phyloP scores from a whole-genome alignment of 495 filamentous ascomycete genomes.

The Penicillium antarcticum region DNA sequence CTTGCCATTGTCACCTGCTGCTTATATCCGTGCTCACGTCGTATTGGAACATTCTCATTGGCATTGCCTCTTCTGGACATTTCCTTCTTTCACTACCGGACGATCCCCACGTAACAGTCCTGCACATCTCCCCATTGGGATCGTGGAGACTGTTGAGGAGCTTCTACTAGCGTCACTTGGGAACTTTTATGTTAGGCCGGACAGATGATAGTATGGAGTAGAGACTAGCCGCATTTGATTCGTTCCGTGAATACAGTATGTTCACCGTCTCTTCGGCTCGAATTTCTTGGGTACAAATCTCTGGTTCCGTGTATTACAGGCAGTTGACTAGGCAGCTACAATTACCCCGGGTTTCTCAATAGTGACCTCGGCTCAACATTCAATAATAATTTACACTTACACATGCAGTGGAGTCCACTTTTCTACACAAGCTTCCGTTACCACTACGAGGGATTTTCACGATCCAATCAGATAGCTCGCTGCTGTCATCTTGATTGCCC shows the following conservation, averaged over 20 bases:
- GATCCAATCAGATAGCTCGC: slow-evolving; percentile 14
- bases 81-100: not conserved
- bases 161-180: slow-evolving; percentile 2
- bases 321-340: not conserved
- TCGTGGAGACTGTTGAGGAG: slow-evolving; percentile 3
- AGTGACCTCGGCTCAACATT: slow-evolving; percentile 3
- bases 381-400: not conserved
- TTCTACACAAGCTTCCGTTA: slow-evolving; percentile 8
- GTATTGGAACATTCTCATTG: not conserved
- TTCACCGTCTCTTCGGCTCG: not conserved
- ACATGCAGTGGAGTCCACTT: not conserved
- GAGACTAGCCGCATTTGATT: not conserved
- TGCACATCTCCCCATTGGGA: slow-evolving; percentile 20
- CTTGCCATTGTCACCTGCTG: not conserved
- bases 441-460: slow-evolving; percentile 32
- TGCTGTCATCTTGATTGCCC: slow-evolving; percentile 1
- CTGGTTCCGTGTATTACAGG: not conserved
- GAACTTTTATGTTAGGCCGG: not conserved
- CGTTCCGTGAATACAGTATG: not conserved
- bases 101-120: slow-evolving; percentile 12
- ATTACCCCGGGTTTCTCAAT: slow-evolving; percentile 6
- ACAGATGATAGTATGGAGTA: not conserved
- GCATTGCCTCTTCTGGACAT: not conserved
- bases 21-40: slow-evolving; percentile 5
- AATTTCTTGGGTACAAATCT: not conserved